Percentiles rank a stretch among this genome's conserved stretches.
These are phyloP conservation scores for Ganoderma sinense DNA, from an alignment of 1,284 basidiomycete genomes.

Conservation along the genomic window DNA sequence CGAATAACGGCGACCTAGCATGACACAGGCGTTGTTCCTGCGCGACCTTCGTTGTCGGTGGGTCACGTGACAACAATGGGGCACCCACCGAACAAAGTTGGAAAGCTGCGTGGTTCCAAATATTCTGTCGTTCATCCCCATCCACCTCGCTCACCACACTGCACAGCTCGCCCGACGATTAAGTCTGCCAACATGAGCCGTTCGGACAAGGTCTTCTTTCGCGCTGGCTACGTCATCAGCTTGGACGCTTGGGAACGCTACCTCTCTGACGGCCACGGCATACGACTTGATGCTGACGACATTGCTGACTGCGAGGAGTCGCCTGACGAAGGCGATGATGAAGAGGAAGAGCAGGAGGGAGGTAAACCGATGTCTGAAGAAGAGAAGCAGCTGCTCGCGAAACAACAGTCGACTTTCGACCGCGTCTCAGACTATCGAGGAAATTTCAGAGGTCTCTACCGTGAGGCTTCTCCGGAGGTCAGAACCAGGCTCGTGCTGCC, in stretches of 20 bases:
- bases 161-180: neutral
- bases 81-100: no score
- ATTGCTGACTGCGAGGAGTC: no score
- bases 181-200: neutral
- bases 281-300: neutral
- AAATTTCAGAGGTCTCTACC: neutral
- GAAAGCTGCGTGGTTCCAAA: no score
- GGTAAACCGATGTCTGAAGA: neutral
- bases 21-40: no score
- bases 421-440: neutral
- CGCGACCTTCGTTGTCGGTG: no score
- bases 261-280: neutral
- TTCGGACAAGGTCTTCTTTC: neutral
- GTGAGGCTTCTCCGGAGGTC: neutral
- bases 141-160: neutral
- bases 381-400: neutral
- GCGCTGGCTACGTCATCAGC: neutral
- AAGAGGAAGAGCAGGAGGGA: neutral
- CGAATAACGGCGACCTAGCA: no score
- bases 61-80: no score
- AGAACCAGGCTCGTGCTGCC: neutral
- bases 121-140: no score
- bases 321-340: neutral
- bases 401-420: neutral
- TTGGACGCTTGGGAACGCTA: neutral